Evolutionary conservation across 441 rosid genomes (phyloP).

Genomic region (Biscutella laevigata): DNA sequence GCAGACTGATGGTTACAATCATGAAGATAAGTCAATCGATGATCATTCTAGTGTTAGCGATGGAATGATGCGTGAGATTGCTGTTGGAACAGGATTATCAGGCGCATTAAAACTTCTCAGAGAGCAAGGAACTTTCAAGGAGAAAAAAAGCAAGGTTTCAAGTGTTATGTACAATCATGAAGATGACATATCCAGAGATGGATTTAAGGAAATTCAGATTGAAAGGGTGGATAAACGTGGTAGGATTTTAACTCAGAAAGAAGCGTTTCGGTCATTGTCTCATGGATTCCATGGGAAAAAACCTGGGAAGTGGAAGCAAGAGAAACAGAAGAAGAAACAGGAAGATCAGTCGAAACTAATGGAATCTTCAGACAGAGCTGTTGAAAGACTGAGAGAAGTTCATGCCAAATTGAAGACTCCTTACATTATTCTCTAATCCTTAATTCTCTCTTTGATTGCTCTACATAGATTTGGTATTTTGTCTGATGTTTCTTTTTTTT

Average conservation of each 20-base stretch:
- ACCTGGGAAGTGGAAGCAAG: slow-evolving; percentile 19
- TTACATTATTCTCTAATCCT: slow-evolving; percentile 9
- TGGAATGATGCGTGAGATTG: slow-evolving; percentile 13
- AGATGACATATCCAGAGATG: slow-evolving; percentile 13
- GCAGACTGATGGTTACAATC: no score
- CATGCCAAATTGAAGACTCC: slow-evolving; percentile 13
- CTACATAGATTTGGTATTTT: slow-evolving; percentile 1
- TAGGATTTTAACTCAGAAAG: neutral
- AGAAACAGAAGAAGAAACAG: slow-evolving; percentile 4
- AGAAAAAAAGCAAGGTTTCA: neutral
- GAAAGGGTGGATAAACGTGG: slow-evolving; percentile 9
- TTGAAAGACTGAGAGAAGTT: slow-evolving; percentile 4
- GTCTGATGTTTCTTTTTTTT: neutral
- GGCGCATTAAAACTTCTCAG: slow-evolving; percentile 6
- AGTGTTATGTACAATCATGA: neutral
- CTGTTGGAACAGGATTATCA: slow-evolving; percentile 13
- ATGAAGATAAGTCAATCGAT: neutral
- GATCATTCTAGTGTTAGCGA: neutral
- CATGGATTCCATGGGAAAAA: slow-evolving; percentile 18
- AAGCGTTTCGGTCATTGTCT: slow-evolving; percentile 5
- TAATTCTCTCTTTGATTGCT: neutral
- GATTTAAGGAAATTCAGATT: slow-evolving; percentile 8
- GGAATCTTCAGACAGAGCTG: slow-evolving; percentile 15
- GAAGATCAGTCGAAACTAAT: slow-evolving; percentile 1
- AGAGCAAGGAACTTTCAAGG: slow-evolving; percentile 17